Evolutionary conservation across 1,284 basidiomycete species (phyloP), one percentile per base, ranked within the genome.

Genomic region (Cryptococcus jaspeensis): DNA sequence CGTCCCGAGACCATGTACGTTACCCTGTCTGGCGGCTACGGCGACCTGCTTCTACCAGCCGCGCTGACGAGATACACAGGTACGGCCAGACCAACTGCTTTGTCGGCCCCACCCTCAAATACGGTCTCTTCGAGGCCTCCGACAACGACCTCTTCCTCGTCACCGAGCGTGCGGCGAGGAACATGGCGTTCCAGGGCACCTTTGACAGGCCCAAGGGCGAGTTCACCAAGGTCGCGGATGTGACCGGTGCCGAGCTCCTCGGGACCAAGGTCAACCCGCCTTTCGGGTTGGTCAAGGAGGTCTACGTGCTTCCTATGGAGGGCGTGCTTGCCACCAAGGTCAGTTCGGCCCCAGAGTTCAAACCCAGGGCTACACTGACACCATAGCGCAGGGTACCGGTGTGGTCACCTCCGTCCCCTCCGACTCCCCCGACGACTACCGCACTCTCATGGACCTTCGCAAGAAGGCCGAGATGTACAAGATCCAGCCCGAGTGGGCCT

Each of bases 51-150:
- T n/a, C n/a, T n/a, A n/a, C n/a, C 5, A 36, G 32, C 12, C n/a
- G n/a, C 16, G 51, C 60, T 61, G 46, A 68, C 44, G n/a, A 20
- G 51, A 28, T 50, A 45, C 50, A 4, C 58, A 90, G 88, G 87
- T 94, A 96, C 76, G 96, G 95, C 40, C 95, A 99, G 80, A 99
- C 95, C 11, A 98, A 99, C 76, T 96, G 93, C 78, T 99, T 92
- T 76, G 93, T 99, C 52, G 92, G 94, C 39, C 87, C 92, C 0
- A 79, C 81, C 48, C 87, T 99, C 80, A 92, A 92, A 66, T 99
- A 99, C 74, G 94, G 93, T 50, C 80, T 98, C 25, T 99, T 89
- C 76, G 87, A 89, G 49, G 85, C 87, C 50, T 91, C 90, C 71
- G 88, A 93, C 76, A 75, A 71, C 48, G 91, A 95, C 67, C 89